Base-by-base conservation (phyloP, 192 early-diverging fungal genomes). In the Mortierella antarctica region DNA sequence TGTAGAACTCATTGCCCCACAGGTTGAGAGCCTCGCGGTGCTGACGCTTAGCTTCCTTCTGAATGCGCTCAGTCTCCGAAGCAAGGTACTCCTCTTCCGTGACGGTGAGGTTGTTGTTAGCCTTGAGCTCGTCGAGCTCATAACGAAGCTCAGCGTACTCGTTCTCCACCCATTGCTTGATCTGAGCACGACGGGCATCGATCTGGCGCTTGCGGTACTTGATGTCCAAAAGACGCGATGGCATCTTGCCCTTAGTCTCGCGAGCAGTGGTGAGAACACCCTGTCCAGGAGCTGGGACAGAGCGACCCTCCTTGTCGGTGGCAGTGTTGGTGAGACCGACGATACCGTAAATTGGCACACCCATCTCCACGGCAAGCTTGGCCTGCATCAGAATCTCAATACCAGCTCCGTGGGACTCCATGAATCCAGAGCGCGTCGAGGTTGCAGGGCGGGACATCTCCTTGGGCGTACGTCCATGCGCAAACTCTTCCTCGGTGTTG, bases 361-460 rank as follows among this genome's bases (percentile, higher is more conserved):
- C 97, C 87, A 96, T 96, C 79, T 96, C 88, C 73, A 98, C 86
- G 6, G 97, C 97, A 41, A 94, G 86, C 55, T 87, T 74, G 53
- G 94, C 96, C 14, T 92, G 92, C 95, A 96, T 98, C 57, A 98
- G 86, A 63, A 96, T 93, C 56, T 93, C 93, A 56, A 95, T 92
- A 77, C 93, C 95, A 62, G 95, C 89, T 73, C 97, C 97, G 57
- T 96, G 93, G 5, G 95, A 86, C 82, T 98, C 97, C 90, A 97
- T 93, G 88, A 98, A 96, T 47, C 97, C 97, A 71, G 83, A 86
- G 48, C 97, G 90, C n/a, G 95, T 93, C 5, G 93, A 89, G 52
- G 96, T 94, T 17, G 94, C 92, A 62, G 97, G 97, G 31, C 97
- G 91, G 75, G 89, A 94, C 94, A 95, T 96, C 65, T 98, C 97